Evolutionary conservation across 345 rosid species (phyloP), one percentile per base, ranked within the genome.

Genomic region (Streptanthus diversifolius): DNA sequence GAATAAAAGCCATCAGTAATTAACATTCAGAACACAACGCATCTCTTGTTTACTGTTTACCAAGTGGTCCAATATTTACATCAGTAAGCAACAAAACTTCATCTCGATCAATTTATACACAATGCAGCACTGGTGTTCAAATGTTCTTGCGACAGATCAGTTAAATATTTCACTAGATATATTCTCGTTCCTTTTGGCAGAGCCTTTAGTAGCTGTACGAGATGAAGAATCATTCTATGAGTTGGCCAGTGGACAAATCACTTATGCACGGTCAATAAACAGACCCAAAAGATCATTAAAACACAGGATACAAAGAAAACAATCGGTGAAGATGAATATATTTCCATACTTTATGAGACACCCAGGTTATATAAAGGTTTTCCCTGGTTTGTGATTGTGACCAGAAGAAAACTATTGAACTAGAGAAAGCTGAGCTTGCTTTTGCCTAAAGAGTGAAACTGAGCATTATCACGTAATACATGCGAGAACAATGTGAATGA

Each of bases 171-270:
- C 47, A 45, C 48, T 44, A 35, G 45, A 63, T 9, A 13, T 45
- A 63, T 6, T 19, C 18, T 19, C 18, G 68, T 51, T 29, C 68
- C 61, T 27, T 47, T 27, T 29, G 15, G 47, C 47, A 41, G 18
- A 41, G 18, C 18, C 15, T 40, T 13, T 41, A 41, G 47, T 8
- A 39, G 43, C 44, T 71, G 53, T 7, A 40, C 25, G 37, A 48
- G 44, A 56, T 17, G 59, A 48, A 15, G 8, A 61, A 25, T 89
- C 79, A 87, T 25, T 74, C 88, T 80, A 86, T 92, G 0, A 87
- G 83, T 68, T 48, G 79, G 45, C 89, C 90, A 2, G 75, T 86
- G 10, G 93, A 81, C 47, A 87, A 56, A 74, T 87, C 80, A 6
- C 72, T 88, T 74, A 88, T 29, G 1, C 32, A 1, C 7, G 32